Evolutionary conservation across 805 yeast genomes (phyloP), one percentile per base, ranked within the genome.

Genomic region (Sungouiozyma ichnusensis): DNA sequence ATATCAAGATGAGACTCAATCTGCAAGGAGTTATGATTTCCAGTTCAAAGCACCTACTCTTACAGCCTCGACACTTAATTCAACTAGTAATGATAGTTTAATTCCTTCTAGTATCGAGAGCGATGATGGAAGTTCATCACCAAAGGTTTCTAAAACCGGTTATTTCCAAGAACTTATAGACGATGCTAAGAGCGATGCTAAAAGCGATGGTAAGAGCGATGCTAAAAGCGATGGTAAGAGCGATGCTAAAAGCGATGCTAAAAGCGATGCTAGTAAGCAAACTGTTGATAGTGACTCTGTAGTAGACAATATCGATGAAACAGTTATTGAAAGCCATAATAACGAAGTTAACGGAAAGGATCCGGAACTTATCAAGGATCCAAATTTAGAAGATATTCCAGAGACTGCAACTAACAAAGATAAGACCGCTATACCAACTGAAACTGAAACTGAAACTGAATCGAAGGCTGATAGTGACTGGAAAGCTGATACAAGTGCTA

Each of bases 401-500:
- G 33, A 31, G 20, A 27, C 20, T 15, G 16, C 34, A 27, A n/a
- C n/a, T n/a, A n/a, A n/a, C n/a, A n/a, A n/a, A n/a, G n/a, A n/a
- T n/a, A n/a, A n/a, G n/a, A n/a, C n/a, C n/a, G n/a, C n/a, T n/a
- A n/a, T n/a, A n/a, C n/a, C n/a, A n/a, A n/a, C n/a, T n/a, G n/a
- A n/a, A n/a, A n/a, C n/a, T n/a, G 41, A 44, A 14, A 32, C 43
- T 14, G 17, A 18, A 27, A 3, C 17, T 9, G 36, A 20, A 15
- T 13, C 34, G 14, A 46, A 49, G 33, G 47, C 54, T 2, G 46
- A 45, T 2, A 52, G 47, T 16, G 49, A 45, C 20, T 77, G 84
- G 83, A 71, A 68, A 52, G 82, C 82, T 2, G 73, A 77, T 50
- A 76, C 81, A 16, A 57, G 50, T 29, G 50, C 58, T 4, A 46